These are phyloP conservation scores for Lasiodiplodia theobromae DNA, from an alignment of 2,329 filamentous ascomycete genomes.

Conservation along the genomic window DNA sequence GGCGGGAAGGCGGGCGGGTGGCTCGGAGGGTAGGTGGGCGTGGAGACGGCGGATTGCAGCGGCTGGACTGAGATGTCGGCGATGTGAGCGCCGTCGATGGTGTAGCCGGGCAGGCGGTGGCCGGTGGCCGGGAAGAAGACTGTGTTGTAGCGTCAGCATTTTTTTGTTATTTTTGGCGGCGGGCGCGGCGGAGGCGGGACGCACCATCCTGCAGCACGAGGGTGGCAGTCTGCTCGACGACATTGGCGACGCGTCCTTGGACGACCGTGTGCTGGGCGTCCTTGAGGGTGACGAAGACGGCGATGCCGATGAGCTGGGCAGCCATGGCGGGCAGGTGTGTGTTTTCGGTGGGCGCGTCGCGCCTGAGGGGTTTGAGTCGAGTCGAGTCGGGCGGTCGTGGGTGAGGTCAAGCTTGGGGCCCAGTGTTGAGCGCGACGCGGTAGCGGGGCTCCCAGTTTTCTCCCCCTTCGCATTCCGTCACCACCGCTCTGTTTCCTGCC, in stretches of 20 bases:
- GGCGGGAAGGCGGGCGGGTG: constrained; percentile 29
- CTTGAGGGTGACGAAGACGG: constrained; percentile 75
- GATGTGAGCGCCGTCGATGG: constrained; percentile 65
- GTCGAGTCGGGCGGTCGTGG: background rate
- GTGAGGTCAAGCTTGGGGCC: constrained; percentile 10
- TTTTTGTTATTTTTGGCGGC: background rate
- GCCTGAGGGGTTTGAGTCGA: constrained; percentile 11
- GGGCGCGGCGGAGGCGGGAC: constrained; percentile 2
- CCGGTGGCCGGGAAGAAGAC: constrained; percentile 63
- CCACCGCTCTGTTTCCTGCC: background rate
- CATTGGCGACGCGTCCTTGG: constrained; percentile 73
- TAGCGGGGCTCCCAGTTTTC: constrained; percentile 5
- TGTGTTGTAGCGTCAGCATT: constrained; percentile 33
- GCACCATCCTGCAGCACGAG: constrained; percentile 76
- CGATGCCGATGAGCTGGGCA: constrained; percentile 73
- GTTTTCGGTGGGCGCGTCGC: background rate
- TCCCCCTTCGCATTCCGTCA: background rate
- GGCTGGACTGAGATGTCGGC: constrained; percentile 63
- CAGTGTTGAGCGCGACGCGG: constrained; percentile 23
- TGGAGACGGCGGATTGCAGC: constrained; percentile 35
- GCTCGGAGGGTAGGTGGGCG: constrained; percentile 25
- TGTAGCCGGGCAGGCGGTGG: constrained; percentile 60
- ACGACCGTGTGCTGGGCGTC: constrained; percentile 69
- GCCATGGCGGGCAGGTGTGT: constrained; percentile 59
- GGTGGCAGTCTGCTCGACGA: constrained; percentile 67